A percentile compares a stretch with the other conserved stretches of the same genome.
Conservation (phyloP, 768 basidiomycete genomes). For the Clitopilus passeckerianus region DNA sequence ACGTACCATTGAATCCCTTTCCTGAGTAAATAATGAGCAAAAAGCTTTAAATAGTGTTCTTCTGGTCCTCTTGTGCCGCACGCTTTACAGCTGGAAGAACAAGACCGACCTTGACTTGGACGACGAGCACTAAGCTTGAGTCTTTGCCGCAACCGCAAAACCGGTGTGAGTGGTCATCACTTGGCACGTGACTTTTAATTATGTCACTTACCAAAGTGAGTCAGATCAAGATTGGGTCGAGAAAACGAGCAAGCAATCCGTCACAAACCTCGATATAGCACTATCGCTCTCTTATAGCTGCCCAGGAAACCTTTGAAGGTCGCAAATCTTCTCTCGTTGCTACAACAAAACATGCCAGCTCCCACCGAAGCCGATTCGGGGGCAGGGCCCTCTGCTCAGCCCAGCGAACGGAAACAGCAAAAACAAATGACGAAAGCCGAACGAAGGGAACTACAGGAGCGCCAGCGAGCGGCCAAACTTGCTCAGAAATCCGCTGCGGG, state of each 20-base stretch:
- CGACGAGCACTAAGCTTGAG: not conserved
- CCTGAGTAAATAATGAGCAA: not conserved
- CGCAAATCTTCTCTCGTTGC: too few relatives aligned
- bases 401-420: slow-evolving; percentile 33
- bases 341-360: slow-evolving; percentile 23
- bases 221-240: not conserved
- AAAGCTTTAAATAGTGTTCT: not conserved
- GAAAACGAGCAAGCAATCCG: not conserved
- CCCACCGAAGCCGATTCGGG: slow-evolving; percentile 19
- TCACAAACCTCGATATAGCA: not conserved
- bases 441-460: slow-evolving; percentile 74
- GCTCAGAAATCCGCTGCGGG: slow-evolving; percentile 30
- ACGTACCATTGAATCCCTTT: slow-evolving; percentile 8
- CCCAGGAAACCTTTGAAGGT: not conserved
- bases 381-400: slow-evolving; percentile 16
- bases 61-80: not conserved
- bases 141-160: not conserved
- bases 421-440: slow-evolving; percentile 80
- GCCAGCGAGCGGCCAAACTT: slow-evolving; percentile 73
- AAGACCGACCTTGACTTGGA: not conserved
- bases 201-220: not conserved
- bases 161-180: not conserved
- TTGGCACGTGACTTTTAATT: not conserved
- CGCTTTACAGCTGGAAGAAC: not conserved
- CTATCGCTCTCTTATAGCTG: not conserved